phyloP scores from a whole-genome alignment of 2,329 filamentous ascomycete genomes.

The Botryosphaeria agaves region DNA sequence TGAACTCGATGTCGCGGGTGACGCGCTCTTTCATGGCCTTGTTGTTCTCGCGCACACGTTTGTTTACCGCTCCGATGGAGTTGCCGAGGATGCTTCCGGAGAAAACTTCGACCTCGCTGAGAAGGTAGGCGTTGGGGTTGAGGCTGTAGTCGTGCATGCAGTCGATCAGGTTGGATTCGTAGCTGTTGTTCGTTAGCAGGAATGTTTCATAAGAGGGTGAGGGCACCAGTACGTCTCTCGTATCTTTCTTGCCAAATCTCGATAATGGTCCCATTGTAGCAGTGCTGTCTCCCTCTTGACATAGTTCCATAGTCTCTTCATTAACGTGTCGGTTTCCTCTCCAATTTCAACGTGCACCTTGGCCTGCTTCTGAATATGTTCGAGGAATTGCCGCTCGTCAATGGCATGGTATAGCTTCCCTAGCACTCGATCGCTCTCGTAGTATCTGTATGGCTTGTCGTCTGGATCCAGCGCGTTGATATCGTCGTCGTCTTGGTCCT shows the following conservation, averaged over 20 bases:
- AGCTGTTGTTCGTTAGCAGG: too few relatives aligned
- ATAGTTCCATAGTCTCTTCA: constrained; percentile 21
- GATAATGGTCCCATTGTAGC: constrained; percentile 22
- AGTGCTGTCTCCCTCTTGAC: constrained; percentile 15
- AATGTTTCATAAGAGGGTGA: not conserved
- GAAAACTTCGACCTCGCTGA: constrained; percentile 38
- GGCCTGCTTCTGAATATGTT: constrained; percentile 18
- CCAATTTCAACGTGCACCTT: constrained; percentile 6
- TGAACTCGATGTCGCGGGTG: constrained; percentile 22
- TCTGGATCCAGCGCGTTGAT: constrained; percentile 6
- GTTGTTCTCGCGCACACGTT: constrained; percentile 15
- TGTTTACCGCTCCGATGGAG: constrained; percentile 15
- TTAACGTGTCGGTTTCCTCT: constrained; percentile 4
- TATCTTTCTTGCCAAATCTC: constrained; percentile 20
- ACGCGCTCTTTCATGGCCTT: constrained; percentile 22
- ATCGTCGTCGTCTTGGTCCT: constrained; percentile 26
- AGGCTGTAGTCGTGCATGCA: constrained; percentile 29
- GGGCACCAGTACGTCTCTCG: constrained; percentile 24
- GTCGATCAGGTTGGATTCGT: constrained; percentile 32
- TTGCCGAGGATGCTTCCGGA: constrained; percentile 39
- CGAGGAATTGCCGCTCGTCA: constrained; percentile 52
- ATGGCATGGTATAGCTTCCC: constrained; percentile 56
- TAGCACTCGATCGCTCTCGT: constrained; percentile 49
- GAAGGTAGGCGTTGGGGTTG: constrained; percentile 16
- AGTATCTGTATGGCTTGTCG: constrained; percentile 33